phyloP scores from a whole-genome alignment of 805 yeast species.

The Saccharomycopsis synnaedendra region DNA sequence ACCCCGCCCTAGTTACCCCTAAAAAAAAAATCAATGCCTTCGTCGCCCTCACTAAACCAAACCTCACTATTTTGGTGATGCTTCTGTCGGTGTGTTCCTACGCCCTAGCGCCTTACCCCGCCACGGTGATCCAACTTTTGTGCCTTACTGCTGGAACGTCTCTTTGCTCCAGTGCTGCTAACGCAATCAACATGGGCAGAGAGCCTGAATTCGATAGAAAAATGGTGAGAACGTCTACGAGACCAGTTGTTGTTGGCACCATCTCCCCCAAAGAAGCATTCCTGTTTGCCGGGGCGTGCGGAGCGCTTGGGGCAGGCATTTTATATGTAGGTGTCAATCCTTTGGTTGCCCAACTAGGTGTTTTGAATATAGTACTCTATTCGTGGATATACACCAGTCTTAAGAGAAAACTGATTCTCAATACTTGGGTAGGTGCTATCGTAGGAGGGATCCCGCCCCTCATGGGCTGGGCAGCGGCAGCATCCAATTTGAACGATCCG shows the following conservation, averaged over 20 bases:
- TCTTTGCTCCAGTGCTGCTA: conserved; percentile 85
- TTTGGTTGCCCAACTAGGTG: conserved; percentile 73
- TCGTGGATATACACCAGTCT: conserved; percentile 88
- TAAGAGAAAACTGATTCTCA: conserved; percentile 72
- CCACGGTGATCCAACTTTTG: conserved; percentile 57
- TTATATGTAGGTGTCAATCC: conserved; percentile 78
- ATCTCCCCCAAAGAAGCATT: conserved; percentile 71
- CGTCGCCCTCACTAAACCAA: conserved; percentile 80
- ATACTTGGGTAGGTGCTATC: conserved; percentile 98
- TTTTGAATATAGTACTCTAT: conserved; percentile 67
- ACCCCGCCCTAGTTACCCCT: not conserved
- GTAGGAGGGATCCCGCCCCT: conserved; percentile 98
- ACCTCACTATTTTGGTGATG: conserved; percentile 77
- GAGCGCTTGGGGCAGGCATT: conserved; percentile 56
- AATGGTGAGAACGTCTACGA: conserved; percentile 78
- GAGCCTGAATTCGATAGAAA: conserved; percentile 82
- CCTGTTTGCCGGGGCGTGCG: conserved; percentile 65
- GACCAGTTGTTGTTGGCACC: conserved; percentile 85
- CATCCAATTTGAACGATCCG: conserved; percentile 45
- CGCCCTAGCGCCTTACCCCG: conserved; percentile 80
- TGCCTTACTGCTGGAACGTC: conserved; percentile 78
- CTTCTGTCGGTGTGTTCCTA: conserved; percentile 88
- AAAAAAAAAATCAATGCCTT: conserved; percentile 46
- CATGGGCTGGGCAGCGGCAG: conserved; percentile 97
- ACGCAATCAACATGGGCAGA: conserved; percentile 94